Evolutionary conservation across 2,329 filamentous ascomycete species (phyloP).

Genomic region (Aspergillus fumigatus): DNA sequence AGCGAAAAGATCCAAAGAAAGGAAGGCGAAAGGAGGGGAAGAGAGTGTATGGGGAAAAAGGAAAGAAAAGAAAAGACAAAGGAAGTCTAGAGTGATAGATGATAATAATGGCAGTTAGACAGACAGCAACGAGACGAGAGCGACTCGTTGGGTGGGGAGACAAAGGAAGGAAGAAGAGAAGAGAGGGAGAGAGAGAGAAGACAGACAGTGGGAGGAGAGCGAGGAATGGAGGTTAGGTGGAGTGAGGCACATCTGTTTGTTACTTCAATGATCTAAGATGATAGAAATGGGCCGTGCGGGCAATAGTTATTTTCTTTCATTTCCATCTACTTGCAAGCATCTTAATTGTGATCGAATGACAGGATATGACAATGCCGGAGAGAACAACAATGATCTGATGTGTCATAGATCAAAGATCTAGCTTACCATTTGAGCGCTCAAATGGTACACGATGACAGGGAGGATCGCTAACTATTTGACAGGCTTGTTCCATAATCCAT

Average conservation of each 20-base stretch:
- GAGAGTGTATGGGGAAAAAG: conserved; percentile 1
- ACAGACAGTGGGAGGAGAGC: conserved; percentile 3
- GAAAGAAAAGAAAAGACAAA: conserved; percentile 10
- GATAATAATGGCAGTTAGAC: conserved; percentile 4
- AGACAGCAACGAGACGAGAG: conserved; percentile 34
- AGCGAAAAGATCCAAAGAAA: conserved; percentile 11
- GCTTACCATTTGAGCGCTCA: no score
- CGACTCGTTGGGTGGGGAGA: conserved; percentile 33
- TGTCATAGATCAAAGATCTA: background rate
- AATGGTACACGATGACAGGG: background rate
- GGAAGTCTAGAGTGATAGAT: conserved; percentile 10
- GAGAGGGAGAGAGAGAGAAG: conserved; percentile 17
- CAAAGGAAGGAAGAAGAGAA: conserved; percentile 25
- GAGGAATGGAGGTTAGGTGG: background rate
- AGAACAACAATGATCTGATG: background rate
- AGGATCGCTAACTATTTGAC: background rate
- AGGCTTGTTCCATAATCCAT: background rate
- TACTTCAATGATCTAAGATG: background rate
- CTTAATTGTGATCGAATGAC: background rate
- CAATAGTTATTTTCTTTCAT: background rate
- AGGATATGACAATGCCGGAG: background rate
- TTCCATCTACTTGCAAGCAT: background rate
- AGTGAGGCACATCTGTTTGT: background rate
- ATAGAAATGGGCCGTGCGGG: background rate
- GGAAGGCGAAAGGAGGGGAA: conserved; percentile 8